Evolutionary conservation across 257 asterid genomes (phyloP), one percentile per base, ranked within the genome.

Genomic region (Fraxinus quadrangulata): DNA sequence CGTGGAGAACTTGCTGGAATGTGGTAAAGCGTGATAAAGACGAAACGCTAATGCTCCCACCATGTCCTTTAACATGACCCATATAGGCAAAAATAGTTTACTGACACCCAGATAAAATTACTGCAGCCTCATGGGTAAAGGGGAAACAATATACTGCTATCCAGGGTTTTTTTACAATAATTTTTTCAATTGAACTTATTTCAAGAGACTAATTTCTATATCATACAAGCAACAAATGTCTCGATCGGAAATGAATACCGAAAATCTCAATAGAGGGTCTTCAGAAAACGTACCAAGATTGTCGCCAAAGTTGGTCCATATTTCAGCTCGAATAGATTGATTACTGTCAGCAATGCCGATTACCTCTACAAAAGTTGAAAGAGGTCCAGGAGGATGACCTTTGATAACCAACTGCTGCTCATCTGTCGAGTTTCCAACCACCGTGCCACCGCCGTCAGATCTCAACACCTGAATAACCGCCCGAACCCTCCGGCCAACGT

Each of bases 251-350:
- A 45, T 14, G 54, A 39, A 30, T 5, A 68, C 54, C 9, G n/a
- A 30, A 72, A 78, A 75, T 37, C 37, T 17, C 40, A 26, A 40
- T n/a, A 68, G 34, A 61, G 24, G 78, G n/a, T 11, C 9, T 14
- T 21, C 2, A 45, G 40, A 76, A 49, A 4, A 33, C 61, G 33
- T 89, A 95, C 98, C 99, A 21, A 95, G 73, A 34, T 34, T 63
- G 61, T 94, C 97, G 0, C 99, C 99, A 23, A 93, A 95, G 78
- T 95, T 95, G 73, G 91, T 86, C 97, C 96, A 93, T 33, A 81
- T 83, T 16, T 95, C 97, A 63, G 97, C 93, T 70, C 73, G 82
- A 81, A 95, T 90, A 16, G 98, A 93, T 61, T 89, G 91, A 76
- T 80, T 74, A 75, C 81, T 68, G 51, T 93, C 98, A 24, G 99